Evolutionary conservation across 192 early-diverging fungal species (phyloP).

Genomic region (Podila minutissima): DNA sequence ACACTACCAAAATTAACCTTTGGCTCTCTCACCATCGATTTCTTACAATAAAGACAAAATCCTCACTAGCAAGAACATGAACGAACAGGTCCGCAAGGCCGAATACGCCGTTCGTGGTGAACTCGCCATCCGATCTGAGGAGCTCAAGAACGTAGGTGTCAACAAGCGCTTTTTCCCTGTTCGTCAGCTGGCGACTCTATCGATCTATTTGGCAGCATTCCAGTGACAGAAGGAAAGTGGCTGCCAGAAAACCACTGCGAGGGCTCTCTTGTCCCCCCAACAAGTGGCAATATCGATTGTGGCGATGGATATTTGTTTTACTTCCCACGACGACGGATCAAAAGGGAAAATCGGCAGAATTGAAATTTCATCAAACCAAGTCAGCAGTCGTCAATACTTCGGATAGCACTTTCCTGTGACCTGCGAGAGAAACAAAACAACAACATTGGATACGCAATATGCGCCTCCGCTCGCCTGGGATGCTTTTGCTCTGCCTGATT

Average conservation of each 20-base stretch:
- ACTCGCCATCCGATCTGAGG: conserved; percentile 93
- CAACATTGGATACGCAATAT: not conserved
- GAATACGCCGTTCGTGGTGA: conserved; percentile 98
- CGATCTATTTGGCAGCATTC: not conserved
- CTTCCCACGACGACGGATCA: not conserved
- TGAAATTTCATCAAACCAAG: not conserved
- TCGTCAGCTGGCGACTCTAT: not conserved
- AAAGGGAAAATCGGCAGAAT: not conserved
- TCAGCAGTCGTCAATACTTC: no score
- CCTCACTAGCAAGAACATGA: conserved; percentile 76
- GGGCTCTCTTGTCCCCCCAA: not conserved
- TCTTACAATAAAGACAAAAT: conserved; percentile 59
- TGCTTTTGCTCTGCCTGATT: no score
- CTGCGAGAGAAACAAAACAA: not conserved
- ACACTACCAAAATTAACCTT: not conserved
- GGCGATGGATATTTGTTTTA: not conserved
- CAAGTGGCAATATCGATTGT: not conserved
- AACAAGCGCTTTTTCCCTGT: no score
- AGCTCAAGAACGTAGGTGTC: conserved; percentile 66
- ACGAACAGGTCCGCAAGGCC: conserved; percentile 74
- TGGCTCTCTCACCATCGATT: not conserved
- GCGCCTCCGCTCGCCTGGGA: no score
- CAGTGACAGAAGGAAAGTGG: not conserved
- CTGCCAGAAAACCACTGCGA: not conserved
- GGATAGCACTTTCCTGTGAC: no score